Evolutionary conservation across 805 yeast species (phyloP), one percentile per base, ranked within the genome.

Genomic region (Kodamaea neixiangensis): DNA sequence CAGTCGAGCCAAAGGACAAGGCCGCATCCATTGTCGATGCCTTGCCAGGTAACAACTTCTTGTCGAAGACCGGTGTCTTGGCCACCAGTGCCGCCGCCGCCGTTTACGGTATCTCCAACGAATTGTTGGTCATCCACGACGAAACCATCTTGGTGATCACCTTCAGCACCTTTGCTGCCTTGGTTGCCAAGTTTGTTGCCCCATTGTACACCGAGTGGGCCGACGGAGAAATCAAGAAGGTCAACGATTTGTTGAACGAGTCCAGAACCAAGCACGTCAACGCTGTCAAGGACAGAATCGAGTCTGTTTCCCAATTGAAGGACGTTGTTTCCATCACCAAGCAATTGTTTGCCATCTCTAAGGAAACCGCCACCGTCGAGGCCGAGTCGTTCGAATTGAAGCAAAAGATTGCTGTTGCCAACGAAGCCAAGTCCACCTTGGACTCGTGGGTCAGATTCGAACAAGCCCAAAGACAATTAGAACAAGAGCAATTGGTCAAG

Each of bases 361-460:
- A 90, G 80, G 97, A 94, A 79, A 93, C 99, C 57, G 97, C 96
- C 61, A 82, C 87, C 77, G 82, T 92, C 67, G 99, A 94, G 82
- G 96, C 97, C 58, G 83, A 90, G 76, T 84, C 93, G 51, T 94
- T 92, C 67, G 96, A 89, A 78, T 83, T 89, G 72, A 87, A 91
- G 80, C 99, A 94, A 81, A 75, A 85, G 69, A 91, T 89, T 60
- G 91, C 85, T 57, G 82, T 91, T 60, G 93, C 96, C 52, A 63
- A 78, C 56, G 97, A 91, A 80, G 98, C 98, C 67, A 91, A 88
- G 79, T 77, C 94, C 52, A 96, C 93, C 54, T 84, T 94, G 69
- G 99, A 94, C 77, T 90, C 98, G 13, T 94, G 99, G 99, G 97
- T 92, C 64, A 89, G 98, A 83, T 89, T 88, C 76, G 99, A 94